phyloP scores from a whole-genome alignment of 2,329 filamentous ascomycete genomes.

The Trichoderma breve region DNA sequence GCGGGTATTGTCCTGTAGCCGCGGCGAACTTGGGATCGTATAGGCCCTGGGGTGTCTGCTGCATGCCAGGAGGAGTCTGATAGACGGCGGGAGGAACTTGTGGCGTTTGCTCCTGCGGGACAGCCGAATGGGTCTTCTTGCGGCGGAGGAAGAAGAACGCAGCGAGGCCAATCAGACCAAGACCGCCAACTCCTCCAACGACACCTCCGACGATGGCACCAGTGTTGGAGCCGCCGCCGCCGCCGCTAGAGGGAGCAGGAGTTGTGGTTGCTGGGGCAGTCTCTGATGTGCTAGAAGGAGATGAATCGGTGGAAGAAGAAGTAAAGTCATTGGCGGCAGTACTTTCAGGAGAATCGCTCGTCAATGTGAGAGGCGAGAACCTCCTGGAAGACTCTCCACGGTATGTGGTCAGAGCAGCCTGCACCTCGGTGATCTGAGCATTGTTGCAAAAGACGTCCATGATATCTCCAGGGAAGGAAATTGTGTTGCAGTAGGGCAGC shows the following conservation, averaged over 20 bases:
- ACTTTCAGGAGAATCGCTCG: not conserved
- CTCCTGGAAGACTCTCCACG: constrained; percentile 34
- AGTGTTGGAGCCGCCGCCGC: constrained; percentile 20
- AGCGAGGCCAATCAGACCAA: constrained; percentile 32
- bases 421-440: constrained; percentile 32
- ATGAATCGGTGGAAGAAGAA: not conserved
- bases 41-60: constrained; percentile 23
- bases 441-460: constrained; percentile 46
- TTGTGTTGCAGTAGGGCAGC: constrained; percentile 45
- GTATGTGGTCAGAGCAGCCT: constrained; percentile 42
- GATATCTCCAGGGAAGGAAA: constrained; percentile 41
- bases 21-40: constrained; percentile 31
- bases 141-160: constrained; percentile 34
- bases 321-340: not conserved
- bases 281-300: not conserved
- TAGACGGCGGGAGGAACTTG: constrained; percentile 22
- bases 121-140: constrained; percentile 26
- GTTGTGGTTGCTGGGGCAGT: not conserved
- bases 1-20: constrained; percentile 15
- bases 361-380: constrained; percentile 28
- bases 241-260: not conserved
- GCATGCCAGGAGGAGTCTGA: constrained; percentile 21
- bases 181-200: constrained; percentile 37
- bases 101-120: constrained; percentile 19
- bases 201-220: constrained; percentile 41